A percentile compares a stretch with the other conserved stretches of the same genome.
Conservation (phyloP, 169 alveolate species). For the Theileria orientalis region DNA sequence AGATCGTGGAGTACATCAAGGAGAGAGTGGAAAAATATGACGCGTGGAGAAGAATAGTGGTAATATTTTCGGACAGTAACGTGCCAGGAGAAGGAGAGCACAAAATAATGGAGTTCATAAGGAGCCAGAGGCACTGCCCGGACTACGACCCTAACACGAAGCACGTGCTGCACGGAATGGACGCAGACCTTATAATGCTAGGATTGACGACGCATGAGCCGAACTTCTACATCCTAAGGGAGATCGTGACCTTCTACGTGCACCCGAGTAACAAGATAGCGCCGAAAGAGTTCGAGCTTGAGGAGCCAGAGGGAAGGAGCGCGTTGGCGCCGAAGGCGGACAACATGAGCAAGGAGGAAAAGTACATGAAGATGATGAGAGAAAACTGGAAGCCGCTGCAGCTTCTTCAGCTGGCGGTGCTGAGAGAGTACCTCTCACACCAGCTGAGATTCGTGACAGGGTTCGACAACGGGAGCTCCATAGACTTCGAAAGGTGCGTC, state of each 20-base stretch:
- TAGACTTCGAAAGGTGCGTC: slow-evolving; percentile 91
- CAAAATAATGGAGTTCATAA: slow-evolving; percentile 94
- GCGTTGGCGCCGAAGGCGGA: not conserved
- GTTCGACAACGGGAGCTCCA: slow-evolving; percentile 43
- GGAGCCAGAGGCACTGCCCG: slow-evolving; percentile 78
- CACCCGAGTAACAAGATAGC: slow-evolving; percentile 23
- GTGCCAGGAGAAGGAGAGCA: slow-evolving; percentile 99
- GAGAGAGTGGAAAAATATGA: slow-evolving; percentile 87
- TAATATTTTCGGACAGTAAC: slow-evolving; percentile 94
- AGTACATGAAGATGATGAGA: slow-evolving; percentile 47
- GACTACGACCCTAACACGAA: slow-evolving; percentile 88
- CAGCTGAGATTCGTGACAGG: slow-evolving; percentile 67
- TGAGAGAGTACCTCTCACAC: slow-evolving; percentile 78
- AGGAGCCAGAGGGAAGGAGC: slow-evolving; percentile 1
- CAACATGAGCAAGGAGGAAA: not conserved
- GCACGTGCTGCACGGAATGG: slow-evolving; percentile 99
- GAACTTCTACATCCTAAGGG: slow-evolving; percentile 90
- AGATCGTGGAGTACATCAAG: slow-evolving; percentile 82
- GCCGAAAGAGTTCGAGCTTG: not conserved
- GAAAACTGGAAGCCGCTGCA: slow-evolving; percentile 81
- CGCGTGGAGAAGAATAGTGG: slow-evolving; percentile 87
- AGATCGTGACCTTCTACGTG: slow-evolving; percentile 78
- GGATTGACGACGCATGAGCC: slow-evolving; percentile 96
- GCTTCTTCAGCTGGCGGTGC: slow-evolving; percentile 75
- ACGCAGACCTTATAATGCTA: slow-evolving; percentile 98